Evolutionary conservation across 768 basidiomycete genomes (phyloP).

Genomic region (Pleurotus platypus): DNA sequence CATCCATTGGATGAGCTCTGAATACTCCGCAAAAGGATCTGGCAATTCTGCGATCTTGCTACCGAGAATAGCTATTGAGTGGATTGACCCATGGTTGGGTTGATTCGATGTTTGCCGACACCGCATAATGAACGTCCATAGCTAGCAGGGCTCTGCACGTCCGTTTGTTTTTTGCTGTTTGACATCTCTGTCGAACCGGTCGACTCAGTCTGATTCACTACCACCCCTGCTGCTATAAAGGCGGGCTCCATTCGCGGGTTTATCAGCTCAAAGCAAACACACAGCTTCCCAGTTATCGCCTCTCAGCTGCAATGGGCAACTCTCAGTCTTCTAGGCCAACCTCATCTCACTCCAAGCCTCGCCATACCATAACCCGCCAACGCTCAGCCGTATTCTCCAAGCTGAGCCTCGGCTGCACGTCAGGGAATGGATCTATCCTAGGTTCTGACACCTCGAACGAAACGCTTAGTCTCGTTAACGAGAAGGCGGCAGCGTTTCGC

Average conservation of each 20-base stretch:
- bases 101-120: constrained; percentile 8
- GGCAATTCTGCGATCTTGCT: constrained; percentile 3
- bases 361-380: constrained; percentile 23
- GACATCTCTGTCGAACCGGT: constrained; percentile 6
- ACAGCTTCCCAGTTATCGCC: constrained; percentile 17
- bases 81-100: not conserved
- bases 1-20: not conserved
- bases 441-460: constrained; percentile 37
- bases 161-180: constrained; percentile 8
- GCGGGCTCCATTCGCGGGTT: not conserved
- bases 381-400: constrained; percentile 34
- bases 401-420: constrained; percentile 35
- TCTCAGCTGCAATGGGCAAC: constrained; percentile 14
- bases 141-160: constrained; percentile 9
- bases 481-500: constrained; percentile 15
- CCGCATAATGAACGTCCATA: constrained; percentile 4
- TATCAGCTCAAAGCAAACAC: constrained; percentile 13
- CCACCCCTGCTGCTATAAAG: constrained; percentile 3
- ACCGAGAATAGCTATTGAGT: constrained; percentile 7
- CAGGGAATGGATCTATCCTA: constrained; percentile 28
- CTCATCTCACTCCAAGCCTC: constrained; percentile 2
- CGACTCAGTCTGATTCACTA: constrained; percentile 8
- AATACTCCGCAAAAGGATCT: constrained; percentile 7
- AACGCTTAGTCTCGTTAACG: constrained; percentile 26
- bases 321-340: constrained; percentile 8